Conservation (phyloP, 805 yeast genomes). For the Isabelozyma heimii region DNA sequence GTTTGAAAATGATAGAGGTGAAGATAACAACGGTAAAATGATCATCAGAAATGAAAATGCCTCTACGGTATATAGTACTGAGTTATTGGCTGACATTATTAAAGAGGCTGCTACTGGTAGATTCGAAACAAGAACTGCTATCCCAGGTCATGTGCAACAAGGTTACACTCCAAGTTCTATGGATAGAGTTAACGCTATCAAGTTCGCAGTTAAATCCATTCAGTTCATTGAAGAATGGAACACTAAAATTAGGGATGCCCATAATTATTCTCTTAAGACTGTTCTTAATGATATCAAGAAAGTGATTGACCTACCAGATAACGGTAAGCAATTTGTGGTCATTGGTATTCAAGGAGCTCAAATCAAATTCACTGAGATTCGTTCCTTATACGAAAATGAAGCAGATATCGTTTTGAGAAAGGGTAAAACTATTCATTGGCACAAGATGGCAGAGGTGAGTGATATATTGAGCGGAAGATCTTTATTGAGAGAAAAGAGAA, state of each 20-base stretch:
- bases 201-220: constrained; percentile 68
- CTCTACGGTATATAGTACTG: constrained; percentile 63
- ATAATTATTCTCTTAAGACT: background rate
- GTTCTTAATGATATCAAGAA: background rate
- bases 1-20: constrained; percentile 61
- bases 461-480: constrained; percentile 74
- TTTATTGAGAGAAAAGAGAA: constrained; percentile 24
- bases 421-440: constrained; percentile 71
- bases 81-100: constrained; percentile 68
- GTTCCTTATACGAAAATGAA: constrained; percentile 54
- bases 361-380: constrained; percentile 56
- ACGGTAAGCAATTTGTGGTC: constrained; percentile 42
- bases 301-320: background rate
- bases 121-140: constrained; percentile 75
- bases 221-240: constrained; percentile 58
- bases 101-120: constrained; percentile 60
- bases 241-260: background rate
- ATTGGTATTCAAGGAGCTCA: constrained; percentile 70
- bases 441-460: constrained; percentile 51
- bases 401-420: constrained; percentile 63
- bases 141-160: constrained; percentile 87
- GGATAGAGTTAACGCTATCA: constrained; percentile 72
- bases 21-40: constrained; percentile 66
- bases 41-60: constrained; percentile 67
- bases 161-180: constrained; percentile 77